phyloP scores from a whole-genome alignment of 2,329 filamentous ascomycete species.

The Fusarium paranaense region DNA sequence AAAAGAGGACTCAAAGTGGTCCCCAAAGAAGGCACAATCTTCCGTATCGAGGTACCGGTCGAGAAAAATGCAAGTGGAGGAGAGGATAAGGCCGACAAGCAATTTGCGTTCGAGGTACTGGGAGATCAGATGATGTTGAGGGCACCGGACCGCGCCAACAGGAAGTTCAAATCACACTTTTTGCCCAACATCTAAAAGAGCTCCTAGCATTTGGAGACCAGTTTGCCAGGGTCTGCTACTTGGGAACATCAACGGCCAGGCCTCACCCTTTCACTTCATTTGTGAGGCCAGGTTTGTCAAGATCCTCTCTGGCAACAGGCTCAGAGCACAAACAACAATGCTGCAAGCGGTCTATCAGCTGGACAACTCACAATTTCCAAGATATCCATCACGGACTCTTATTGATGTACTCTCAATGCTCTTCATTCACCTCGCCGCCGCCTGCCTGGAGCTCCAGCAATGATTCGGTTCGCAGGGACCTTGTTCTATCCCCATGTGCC shows the following conservation, averaged over 20 bases:
- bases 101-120: slow-evolving; percentile 83
- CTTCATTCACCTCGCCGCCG: background rate
- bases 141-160: slow-evolving; percentile 86
- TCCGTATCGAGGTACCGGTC: slow-evolving; percentile 77
- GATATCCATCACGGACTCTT: background rate
- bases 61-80: slow-evolving; percentile 21
- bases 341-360: background rate
- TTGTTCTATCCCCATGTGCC: background rate
- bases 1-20: slow-evolving; percentile 79
- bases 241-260: background rate
- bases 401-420: background rate
- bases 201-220: background rate
- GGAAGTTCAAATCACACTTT: slow-evolving; percentile 91
- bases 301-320: background rate
- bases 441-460: background rate
- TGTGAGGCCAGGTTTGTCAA: background rate
- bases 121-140: slow-evolving; percentile 89
- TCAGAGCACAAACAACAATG: background rate
- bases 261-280: background rate
- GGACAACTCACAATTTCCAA: background rate
- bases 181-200: slow-evolving; percentile 74
- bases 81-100: slow-evolving; percentile 37
- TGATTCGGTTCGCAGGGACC: background rate
- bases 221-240: background rate
- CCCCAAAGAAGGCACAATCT: slow-evolving; percentile 91